phyloP scores from a whole-genome alignment of 495 filamentous ascomycete genomes.

The Elasticomyces elasticus region DNA sequence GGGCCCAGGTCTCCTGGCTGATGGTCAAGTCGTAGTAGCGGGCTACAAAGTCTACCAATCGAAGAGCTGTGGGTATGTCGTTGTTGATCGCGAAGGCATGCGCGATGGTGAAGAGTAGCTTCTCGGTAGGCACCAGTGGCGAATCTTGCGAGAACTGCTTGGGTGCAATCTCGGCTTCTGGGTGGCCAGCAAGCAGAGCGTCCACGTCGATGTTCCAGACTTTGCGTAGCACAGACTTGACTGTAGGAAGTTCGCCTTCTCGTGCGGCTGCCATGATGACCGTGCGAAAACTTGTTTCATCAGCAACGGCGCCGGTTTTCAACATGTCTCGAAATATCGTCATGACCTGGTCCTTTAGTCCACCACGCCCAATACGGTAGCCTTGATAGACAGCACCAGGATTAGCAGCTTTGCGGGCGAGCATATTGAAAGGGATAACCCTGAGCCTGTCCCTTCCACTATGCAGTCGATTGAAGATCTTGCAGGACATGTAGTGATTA shows the following conservation, averaged over 20 bases:
- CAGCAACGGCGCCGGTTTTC: conserved; percentile 33
- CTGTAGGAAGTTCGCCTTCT: conserved; percentile 41
- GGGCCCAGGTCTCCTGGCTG: conserved; percentile 41
- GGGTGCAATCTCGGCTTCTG: conserved; percentile 12
- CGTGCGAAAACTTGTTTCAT: conserved; percentile 48
- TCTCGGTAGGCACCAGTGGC: conserved; percentile 43
- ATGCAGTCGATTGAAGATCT: conserved; percentile 12
- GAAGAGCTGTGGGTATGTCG: conserved; percentile 43
- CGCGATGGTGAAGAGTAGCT: conserved; percentile 49
- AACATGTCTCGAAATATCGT: conserved; percentile 44
- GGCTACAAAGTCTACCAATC: conserved; percentile 47
- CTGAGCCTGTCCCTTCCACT: conserved; percentile 35
- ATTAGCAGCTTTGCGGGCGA: not conserved
- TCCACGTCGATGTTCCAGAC: conserved; percentile 53
- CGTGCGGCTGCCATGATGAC: conserved; percentile 47
- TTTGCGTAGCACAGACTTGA: conserved; percentile 41
- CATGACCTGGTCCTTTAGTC: conserved; percentile 29
- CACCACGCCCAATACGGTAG: conserved; percentile 18
- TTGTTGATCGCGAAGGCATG: conserved; percentile 50
- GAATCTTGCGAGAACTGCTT: conserved; percentile 29
- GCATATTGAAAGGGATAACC: conserved; percentile 31
- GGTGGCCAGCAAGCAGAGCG: conserved; percentile 27
- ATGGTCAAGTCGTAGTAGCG: conserved; percentile 45
- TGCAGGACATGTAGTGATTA: conserved; percentile 46
- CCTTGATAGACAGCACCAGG: not conserved